These are phyloP conservation scores for Helichrysum umbraculigerum DNA, from an alignment of 129 eudicot genomes.

Conservation along the genomic window DNA sequence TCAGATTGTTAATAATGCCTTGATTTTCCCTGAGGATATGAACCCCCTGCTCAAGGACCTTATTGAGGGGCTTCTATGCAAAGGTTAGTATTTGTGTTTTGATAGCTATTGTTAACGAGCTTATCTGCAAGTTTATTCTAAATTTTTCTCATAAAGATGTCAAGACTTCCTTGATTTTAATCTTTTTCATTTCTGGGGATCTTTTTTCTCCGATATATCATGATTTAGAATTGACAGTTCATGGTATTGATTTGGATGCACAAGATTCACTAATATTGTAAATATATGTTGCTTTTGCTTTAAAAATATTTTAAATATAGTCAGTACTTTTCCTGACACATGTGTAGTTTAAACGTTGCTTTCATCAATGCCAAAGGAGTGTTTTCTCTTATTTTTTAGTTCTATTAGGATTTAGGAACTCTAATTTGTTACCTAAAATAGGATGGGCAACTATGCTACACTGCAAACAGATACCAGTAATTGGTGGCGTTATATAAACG, in stretches of 20 bases:
- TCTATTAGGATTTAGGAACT: background rate
- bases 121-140: background rate
- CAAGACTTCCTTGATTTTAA: too few relatives aligned
- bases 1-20: constrained; percentile 14
- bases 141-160: background rate
- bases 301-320: constrained; percentile 1
- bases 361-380: background rate
- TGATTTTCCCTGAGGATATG: constrained; percentile 4
- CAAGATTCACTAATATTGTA: background rate
- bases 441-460: background rate
- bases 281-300: background rate
- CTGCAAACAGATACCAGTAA: background rate
- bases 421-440: background rate
- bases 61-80: constrained; percentile 85
- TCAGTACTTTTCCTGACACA: background rate
- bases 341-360: background rate
- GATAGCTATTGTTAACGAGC: background rate
- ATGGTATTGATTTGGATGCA: constrained; percentile 3
- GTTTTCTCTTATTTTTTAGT: background rate
- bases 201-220: constrained; percentile 14
- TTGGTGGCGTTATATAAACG: too few relatives aligned
- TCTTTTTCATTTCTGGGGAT: background rate
- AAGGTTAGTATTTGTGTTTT: constrained; percentile 50
- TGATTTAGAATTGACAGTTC: background rate
- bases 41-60: constrained; percentile 18